These are phyloP conservation scores for Elaeagnus macrophylla DNA, from an alignment of 306 rosid genomes.

Conservation along the genomic window DNA sequence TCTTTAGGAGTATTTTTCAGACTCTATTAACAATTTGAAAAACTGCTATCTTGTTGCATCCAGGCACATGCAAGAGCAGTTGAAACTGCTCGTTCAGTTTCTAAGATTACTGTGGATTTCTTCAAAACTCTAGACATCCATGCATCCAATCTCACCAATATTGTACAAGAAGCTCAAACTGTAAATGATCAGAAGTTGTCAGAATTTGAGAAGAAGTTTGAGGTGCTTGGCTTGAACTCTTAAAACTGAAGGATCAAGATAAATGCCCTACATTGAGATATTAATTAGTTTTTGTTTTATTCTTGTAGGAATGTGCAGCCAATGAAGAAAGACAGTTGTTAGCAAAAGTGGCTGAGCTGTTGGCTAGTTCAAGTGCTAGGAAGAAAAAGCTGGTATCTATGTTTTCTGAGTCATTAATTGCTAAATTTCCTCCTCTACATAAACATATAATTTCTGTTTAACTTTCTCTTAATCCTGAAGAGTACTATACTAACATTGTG, in stretches of 20 bases:
- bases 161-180: slow-evolving; percentile 52
- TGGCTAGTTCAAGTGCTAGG: slow-evolving; percentile 56
- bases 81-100: slow-evolving; percentile 73
- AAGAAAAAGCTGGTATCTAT: slow-evolving; percentile 62
- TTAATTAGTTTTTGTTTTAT: slow-evolving; percentile 17
- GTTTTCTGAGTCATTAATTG: not conserved
- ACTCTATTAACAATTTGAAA: not conserved
- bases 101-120: slow-evolving; percentile 71
- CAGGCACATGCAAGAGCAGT: slow-evolving; percentile 96
- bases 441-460: no score
- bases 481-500: no score
- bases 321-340: slow-evolving; percentile 65
- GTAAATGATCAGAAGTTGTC: slow-evolving; percentile 44
- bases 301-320: slow-evolving; percentile 61
- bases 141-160: slow-evolving; percentile 45
- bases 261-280: not conserved
- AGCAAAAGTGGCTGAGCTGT: slow-evolving; percentile 49
- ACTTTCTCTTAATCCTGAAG: no score
- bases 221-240: slow-evolving; percentile 33
- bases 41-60: slow-evolving; percentile 1
- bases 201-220: slow-evolving; percentile 63
- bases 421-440: no score
- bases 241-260: slow-evolving; percentile 1
- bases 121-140: slow-evolving; percentile 45
- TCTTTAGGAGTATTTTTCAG: slow-evolving; percentile 13